A percentile compares a stretch with the other conserved stretches of the same genome.
phyloP scores from a whole-genome alignment of 2,329 filamentous ascomycete species.

The Sporothrix euskadiensis region DNA sequence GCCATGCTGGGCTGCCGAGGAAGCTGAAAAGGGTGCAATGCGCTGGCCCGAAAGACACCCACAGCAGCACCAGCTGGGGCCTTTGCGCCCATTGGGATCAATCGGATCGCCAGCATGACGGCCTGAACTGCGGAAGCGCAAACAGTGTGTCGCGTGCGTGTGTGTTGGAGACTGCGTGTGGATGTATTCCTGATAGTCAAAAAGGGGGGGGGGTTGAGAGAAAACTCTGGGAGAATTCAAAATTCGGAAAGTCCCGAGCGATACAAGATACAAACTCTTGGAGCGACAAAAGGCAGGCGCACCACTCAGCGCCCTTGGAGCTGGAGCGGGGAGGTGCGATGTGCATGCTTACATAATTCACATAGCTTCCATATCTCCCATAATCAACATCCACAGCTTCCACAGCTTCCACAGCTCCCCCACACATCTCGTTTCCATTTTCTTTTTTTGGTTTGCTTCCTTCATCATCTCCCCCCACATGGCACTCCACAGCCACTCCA shows the following conservation, averaged over 20 bases:
- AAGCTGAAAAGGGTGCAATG: neutral
- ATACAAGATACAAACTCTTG: neutral
- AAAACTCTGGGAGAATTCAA: neutral
- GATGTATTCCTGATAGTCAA: neutral
- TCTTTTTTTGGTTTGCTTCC: no score
- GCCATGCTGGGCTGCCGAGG: neutral
- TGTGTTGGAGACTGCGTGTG: neutral
- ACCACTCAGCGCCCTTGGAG: conserved; percentile 10
- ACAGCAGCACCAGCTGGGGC: neutral
- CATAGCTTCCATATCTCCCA: neutral
- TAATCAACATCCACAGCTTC: no score
- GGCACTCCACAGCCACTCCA: no score
- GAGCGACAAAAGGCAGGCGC: conserved; percentile 2
- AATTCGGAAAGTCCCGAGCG: neutral
- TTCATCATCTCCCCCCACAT: no score
- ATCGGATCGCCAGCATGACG: conserved; percentile 7
- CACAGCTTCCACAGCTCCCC: no score
- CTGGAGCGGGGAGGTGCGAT: neutral
- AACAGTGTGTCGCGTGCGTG: neutral
- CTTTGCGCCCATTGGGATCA: neutral
- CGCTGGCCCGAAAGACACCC: neutral
- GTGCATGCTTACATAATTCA: neutral
- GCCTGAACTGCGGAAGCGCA: neutral
- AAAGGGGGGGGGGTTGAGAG: neutral
- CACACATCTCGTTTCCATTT: no score